Base-by-base conservation (phyloP, 495 filamentous ascomycete genomes). In the Xylaria cubensis region DNA sequence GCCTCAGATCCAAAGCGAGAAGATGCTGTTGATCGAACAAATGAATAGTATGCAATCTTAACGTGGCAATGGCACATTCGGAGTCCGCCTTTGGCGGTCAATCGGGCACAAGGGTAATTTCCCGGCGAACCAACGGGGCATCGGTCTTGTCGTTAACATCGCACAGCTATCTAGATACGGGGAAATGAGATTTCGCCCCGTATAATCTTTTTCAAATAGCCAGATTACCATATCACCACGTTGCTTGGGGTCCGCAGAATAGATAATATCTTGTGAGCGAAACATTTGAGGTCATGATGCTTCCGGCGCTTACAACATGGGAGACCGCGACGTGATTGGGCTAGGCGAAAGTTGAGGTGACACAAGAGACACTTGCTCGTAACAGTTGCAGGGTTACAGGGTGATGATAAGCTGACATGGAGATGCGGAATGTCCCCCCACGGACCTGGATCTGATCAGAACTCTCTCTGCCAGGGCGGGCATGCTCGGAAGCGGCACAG, bases 271-370 rank as follows among this genome's bases (percentile, higher is more conserved):
- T 9, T 10, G n/a, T 10, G 59, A 42, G 61, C 39, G 58, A 34
- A 44, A 13, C n/a, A 50, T 48, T 13, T 29, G 26, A 13, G 9
- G 56, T 41, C 26, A 17, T 41, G 44, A 34, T 50, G 58, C 34
- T 51, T 34, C 26, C 26, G 59, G 69, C 69, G 61, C 59, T 64
- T 71, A 71, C 58, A 26, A 56, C n/a, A 13, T n/a, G 1, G 44
- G 36, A 39, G 44, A 64, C 6, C 36, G 69, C 41, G 50, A 4
- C 42, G 8, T 71, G 36, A 64, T 71, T 71, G 59, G 69, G 10
- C 13, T 13, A 15, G 17, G 19, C 13, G 48, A 36, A 64, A 56
- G n/a, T 13, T 24, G 6, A 71, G 24, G 69, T 71, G 36, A 55
- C 59, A 71, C 69, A 64, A 64, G 39, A 42, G 24, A 41, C 34